Conservation (phyloP, 2,329 filamentous ascomycete genomes). For the Xylaria sp. region DNA sequence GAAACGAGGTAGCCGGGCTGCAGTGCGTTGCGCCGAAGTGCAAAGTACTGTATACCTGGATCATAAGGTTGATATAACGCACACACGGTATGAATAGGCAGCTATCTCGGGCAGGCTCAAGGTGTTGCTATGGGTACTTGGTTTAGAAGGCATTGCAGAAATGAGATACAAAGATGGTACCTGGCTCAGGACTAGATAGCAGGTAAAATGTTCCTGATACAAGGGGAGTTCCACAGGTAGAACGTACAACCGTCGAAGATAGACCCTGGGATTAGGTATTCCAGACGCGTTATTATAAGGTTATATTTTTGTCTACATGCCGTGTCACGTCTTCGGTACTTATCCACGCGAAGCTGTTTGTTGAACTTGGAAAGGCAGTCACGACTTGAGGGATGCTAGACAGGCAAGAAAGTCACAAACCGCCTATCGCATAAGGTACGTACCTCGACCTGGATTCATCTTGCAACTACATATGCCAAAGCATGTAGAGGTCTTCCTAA, state of each 20-base stretch:
- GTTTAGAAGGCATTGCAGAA: background rate
- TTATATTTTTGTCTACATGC: background rate
- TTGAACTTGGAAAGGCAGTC: constrained; percentile 6
- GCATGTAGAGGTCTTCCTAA: background rate
- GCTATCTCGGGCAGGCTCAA: background rate
- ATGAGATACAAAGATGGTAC: background rate
- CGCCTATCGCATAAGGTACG: background rate
- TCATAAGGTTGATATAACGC: background rate
- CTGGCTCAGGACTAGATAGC: background rate
- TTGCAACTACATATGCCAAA: background rate
- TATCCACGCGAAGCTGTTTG: background rate
- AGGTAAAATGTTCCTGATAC: background rate
- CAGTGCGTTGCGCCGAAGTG: constrained; percentile 9
- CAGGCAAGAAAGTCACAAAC: too few relatives aligned
- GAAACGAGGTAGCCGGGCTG: background rate
- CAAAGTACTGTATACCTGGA: background rate
- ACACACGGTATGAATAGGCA: background rate
- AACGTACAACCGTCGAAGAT: background rate
- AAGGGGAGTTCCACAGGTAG: too few relatives aligned
- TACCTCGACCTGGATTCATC: background rate
- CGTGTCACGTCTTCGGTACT: background rate
- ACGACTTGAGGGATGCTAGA: background rate
- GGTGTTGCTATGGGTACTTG: background rate
- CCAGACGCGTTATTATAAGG: background rate
- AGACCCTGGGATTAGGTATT: background rate